Evolutionary conservation across 164 flowering plant species (phyloP).

Genomic region (Santalum album): DNA sequence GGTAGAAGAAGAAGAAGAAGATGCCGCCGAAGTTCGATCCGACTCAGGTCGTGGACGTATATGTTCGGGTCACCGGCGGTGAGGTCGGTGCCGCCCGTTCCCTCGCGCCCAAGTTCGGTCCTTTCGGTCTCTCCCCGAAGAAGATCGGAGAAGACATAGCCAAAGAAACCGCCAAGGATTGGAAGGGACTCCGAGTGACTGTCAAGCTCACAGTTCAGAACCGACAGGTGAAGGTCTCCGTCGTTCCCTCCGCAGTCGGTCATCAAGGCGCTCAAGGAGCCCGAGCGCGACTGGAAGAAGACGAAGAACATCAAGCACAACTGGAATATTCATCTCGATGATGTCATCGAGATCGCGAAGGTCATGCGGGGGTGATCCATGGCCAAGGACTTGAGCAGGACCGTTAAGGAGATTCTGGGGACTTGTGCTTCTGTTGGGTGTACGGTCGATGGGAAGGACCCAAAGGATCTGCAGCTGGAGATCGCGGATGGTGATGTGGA

Average conservation of each 20-base stretch:
- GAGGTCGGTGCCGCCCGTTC: slow-evolving; percentile 63
- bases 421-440: slow-evolving; percentile 60
- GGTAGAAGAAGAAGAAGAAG: too few relatives aligned
- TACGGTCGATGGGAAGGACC: slow-evolving; percentile 51
- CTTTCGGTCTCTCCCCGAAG: slow-evolving; percentile 56
- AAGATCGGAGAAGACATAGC: slow-evolving; percentile 60
- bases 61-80: slow-evolving; percentile 56
- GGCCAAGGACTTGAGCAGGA: slow-evolving; percentile 45
- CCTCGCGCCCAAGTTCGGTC: slow-evolving; percentile 58
- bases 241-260: slow-evolving; percentile 61
- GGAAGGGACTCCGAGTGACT: slow-evolving; percentile 57
- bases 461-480: slow-evolving; percentile 51
- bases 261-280: slow-evolving; percentile 57
- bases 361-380: slow-evolving; percentile 45
- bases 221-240: slow-evolving; percentile 53
- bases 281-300: slow-evolving; percentile 57
- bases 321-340: slow-evolving; percentile 47
- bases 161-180: slow-evolving; percentile 59
- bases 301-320: slow-evolving; percentile 49
- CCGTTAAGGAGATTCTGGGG: slow-evolving; percentile 55
- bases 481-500: slow-evolving; percentile 43
- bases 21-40: slow-evolving; percentile 69
- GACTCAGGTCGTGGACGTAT: slow-evolving; percentile 46
- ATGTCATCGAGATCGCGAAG: slow-evolving; percentile 50
- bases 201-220: slow-evolving; percentile 61